These are phyloP conservation scores for Parmales sp. DNA, from an alignment of 108 stramenopile genomes.

Conservation along the genomic window DNA sequence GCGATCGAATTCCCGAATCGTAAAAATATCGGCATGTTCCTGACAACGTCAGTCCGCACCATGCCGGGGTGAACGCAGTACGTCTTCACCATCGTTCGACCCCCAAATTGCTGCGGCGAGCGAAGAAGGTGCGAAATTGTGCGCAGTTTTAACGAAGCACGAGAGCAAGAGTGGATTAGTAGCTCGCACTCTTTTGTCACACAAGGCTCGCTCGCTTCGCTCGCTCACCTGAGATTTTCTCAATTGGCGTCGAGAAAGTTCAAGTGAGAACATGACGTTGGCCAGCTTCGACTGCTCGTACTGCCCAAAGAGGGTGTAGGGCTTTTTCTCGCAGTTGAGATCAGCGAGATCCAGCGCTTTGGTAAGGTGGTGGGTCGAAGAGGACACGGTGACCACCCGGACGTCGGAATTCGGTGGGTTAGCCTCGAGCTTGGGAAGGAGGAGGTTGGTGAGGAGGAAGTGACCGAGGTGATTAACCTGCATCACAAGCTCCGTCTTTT, in stretches of 20 bases:
- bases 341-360: conserved; percentile 48
- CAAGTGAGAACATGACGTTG: conserved; percentile 66
- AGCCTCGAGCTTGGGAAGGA: no score
- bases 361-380: conserved; percentile 31
- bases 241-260: conserved; percentile 41
- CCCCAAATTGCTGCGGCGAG: background rate
- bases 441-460: conserved; percentile 54
- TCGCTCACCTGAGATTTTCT: no score
- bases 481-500: conserved; percentile 67
- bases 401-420: no score
- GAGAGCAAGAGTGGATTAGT: no score
- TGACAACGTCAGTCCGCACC: conserved; percentile 71
- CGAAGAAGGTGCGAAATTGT: background rate
- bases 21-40: conserved; percentile 71
- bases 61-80: conserved; percentile 75
- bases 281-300: conserved; percentile 77
- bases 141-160: no score
- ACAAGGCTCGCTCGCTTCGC: no score
- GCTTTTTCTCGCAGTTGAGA: conserved; percentile 40
- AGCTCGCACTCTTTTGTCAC: no score
- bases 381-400: conserved; percentile 32
- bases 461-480: conserved; percentile 80
- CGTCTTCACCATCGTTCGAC: conserved; percentile 14
- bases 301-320: conserved; percentile 67
- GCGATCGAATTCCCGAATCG: conserved; percentile 47